Evolutionary conservation across 257 asterid genomes (phyloP), one percentile per base, ranked within the genome.

Genomic region (Solanum chmielewskii): DNA sequence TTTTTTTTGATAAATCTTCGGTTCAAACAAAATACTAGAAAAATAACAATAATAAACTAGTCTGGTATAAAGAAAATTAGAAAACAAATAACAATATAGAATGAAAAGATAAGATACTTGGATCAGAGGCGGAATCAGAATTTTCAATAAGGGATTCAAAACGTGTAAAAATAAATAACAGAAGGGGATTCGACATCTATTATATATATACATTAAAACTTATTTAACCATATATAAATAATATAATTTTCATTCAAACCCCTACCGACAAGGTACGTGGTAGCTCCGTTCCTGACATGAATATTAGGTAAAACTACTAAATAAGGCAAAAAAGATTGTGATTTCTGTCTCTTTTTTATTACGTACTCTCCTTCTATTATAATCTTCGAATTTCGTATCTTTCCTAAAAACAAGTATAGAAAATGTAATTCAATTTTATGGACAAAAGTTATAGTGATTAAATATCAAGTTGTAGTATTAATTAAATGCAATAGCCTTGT

Each of bases 261-360:
- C 7, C 39, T 5, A 5, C 39, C 1, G 1, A 37, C 39, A 37
- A 37, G 7, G 7, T 37, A 37, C 7, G 1, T 6, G 39, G 0
- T 37, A 37, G 7, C 7, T 37, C 7, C 39, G 7, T 7, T 1
- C 39, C 39, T 37, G 7, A 6, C 7, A 0, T 1, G 4, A 0
- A 25, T 64, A 25, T 25, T 64, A 64, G 73, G 9, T 64, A 25
- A 25, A 23, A 64, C 9, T 64, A n/a, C 18, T 66, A 11, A 1
- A 66, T 66, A 62, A 9, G 70, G 44, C 2, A 10, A 52, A 56
- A 56, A 18, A 8, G 0, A 49, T 23, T 6, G 0, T 49, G 0
- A 0, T 15, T 49, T 20, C 16, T 0, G 0, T 21, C 60, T 49
- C 60, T 49, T 49, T 8, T 49, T 3, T 5, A 15, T 15, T 49